These are phyloP conservation scores for Suillus americanus DNA, from an alignment of 768 basidiomycete species.

Conservation along the genomic window DNA sequence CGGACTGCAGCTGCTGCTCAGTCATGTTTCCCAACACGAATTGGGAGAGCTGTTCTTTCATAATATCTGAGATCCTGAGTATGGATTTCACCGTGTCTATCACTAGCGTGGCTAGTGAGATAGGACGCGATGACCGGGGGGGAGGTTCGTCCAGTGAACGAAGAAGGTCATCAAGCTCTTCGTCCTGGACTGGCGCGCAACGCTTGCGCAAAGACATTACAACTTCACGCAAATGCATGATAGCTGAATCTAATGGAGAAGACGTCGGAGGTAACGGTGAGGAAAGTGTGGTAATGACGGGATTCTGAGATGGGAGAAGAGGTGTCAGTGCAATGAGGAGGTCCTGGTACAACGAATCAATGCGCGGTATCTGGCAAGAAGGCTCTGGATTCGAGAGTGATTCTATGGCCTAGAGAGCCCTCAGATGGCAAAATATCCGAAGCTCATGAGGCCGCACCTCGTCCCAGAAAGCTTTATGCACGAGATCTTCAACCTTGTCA, in stretches of 20 bases:
- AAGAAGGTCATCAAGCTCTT: slow-evolving; percentile 46
- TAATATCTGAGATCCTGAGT: slow-evolving; percentile 53
- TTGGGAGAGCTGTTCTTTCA: slow-evolving; percentile 69
- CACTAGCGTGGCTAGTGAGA: slow-evolving; percentile 46
- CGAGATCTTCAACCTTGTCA: slow-evolving; percentile 45
- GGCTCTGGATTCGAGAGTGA: slow-evolving; percentile 59
- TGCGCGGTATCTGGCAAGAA: slow-evolving; percentile 55
- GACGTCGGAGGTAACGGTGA: slow-evolving; percentile 67
- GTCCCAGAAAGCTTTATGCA: slow-evolving; percentile 73
- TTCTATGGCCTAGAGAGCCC: slow-evolving; percentile 47
- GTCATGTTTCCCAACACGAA: slow-evolving; percentile 66
- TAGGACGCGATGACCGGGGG: slow-evolving; percentile 19
- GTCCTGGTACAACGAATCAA: slow-evolving; percentile 58
- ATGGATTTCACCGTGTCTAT: slow-evolving; percentile 47
- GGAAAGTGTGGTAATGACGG: slow-evolving; percentile 49
- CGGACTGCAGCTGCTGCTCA: slow-evolving; percentile 53
- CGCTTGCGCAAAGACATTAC: slow-evolving; percentile 53
- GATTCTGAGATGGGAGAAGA: slow-evolving; percentile 58
- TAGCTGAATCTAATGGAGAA: slow-evolving; percentile 59
- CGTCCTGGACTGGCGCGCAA: slow-evolving; percentile 68
- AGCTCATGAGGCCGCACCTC: slow-evolving; percentile 45
- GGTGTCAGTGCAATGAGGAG: slow-evolving; percentile 48
- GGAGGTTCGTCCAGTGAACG: slow-evolving; percentile 33
- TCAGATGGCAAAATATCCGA: slow-evolving; percentile 18
- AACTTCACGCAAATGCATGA: slow-evolving; percentile 55